Evolutionary conservation across 371 early-diverging fungal species (phyloP), one percentile per base, ranked within the genome.

Genomic region (Mortierella sp.): DNA sequence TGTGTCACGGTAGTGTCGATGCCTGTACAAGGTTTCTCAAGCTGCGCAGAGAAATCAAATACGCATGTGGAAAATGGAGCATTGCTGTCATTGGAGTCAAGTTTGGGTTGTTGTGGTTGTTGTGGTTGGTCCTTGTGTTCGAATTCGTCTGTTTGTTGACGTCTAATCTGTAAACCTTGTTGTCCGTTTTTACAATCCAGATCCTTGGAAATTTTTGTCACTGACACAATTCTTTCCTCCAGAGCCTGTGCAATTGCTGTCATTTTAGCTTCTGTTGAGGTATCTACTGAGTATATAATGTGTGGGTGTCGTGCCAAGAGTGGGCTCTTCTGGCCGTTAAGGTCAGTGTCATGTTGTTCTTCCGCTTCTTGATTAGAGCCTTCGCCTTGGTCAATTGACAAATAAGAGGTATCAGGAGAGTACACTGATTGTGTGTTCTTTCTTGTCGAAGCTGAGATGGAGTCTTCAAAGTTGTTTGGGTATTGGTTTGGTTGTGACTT

Each of bases 31-130:
- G 42, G 15, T 29, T 43, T 43, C n/a, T 57, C 57, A 4, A 40
- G 53, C 68, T 73, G 73, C 64, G 73, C 73, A 63, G 65, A 60
- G 40, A 64, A 32, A 23, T 35, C 1, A 15, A 64, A 57, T n/a
- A 35, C 35, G 53, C 61, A 58, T 45, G 59, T 53, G 58, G 62
- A 15, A 43, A 62, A 62, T 17, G 35, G 53, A 53, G 37, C 31
- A n/a, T 55, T 47, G 35, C 63, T 62, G 57, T 3, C 29, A 15
- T 26, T 47, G 22, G 29, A 28, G 26, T 40, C 3, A 15, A 7
- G 17, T n/a, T 29, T 53, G 47, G 45, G 31, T 31, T 47, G 63
- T 3, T 51, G 64, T 47, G n/a, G n/a, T n/a, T 34, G 12, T 9
- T 65, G 55, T 37, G 34, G 61, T n/a, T 13, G 8, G 61, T 45